Percentiles rank a stretch among this genome's conserved stretches.
These are phyloP conservation scores for Sphaerostilbella broomeana DNA, from an alignment of 2,329 filamentous ascomycete genomes.

Conservation along the genomic window DNA sequence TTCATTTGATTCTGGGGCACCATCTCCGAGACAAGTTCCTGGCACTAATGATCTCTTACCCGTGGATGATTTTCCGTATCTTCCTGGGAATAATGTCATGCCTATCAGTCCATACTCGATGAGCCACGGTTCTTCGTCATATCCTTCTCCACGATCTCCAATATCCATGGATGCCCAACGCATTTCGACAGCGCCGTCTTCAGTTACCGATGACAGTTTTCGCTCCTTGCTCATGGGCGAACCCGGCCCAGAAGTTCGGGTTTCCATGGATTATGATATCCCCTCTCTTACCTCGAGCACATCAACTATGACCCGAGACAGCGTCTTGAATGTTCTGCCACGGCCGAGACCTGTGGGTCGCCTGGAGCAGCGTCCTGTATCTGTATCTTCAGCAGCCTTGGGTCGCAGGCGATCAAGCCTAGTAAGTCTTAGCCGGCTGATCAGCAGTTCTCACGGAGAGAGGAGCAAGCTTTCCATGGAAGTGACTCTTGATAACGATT, in stretches of 20 bases:
- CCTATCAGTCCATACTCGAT: slow-evolving; percentile 61
- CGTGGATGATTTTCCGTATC: slow-evolving; percentile 43
- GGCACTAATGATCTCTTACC: slow-evolving; percentile 41
- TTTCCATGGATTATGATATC: slow-evolving; percentile 63
- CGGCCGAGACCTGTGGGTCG: slow-evolving; percentile 43
- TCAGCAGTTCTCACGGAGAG: slow-evolving; percentile 68
- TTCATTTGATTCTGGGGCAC: slow-evolving; percentile 34
- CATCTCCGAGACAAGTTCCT: slow-evolving; percentile 38
- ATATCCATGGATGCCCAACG: slow-evolving; percentile 65
- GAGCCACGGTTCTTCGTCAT: slow-evolving; percentile 56
- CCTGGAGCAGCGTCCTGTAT: slow-evolving; percentile 53
- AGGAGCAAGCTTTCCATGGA: slow-evolving; percentile 69
- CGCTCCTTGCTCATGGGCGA: slow-evolving; percentile 67
- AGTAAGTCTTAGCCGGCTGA: slow-evolving; percentile 68
- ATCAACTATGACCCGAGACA: slow-evolving; percentile 69
- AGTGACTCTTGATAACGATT: slow-evolving; percentile 49
- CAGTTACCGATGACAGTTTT: slow-evolving; percentile 62
- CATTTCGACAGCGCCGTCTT: slow-evolving; percentile 70
- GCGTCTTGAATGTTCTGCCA: slow-evolving; percentile 40
- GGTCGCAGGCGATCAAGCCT: slow-evolving; percentile 69
- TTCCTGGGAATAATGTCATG: slow-evolving; percentile 38
- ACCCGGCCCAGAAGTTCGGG: slow-evolving; percentile 63
- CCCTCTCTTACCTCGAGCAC: slow-evolving; percentile 69
- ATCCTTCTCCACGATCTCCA: slow-evolving; percentile 60
- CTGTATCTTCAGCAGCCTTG: slow-evolving; percentile 55